phyloP scores from a whole-genome alignment of 805 yeast genomes.

The Zygosaccharomyces bailii region DNA sequence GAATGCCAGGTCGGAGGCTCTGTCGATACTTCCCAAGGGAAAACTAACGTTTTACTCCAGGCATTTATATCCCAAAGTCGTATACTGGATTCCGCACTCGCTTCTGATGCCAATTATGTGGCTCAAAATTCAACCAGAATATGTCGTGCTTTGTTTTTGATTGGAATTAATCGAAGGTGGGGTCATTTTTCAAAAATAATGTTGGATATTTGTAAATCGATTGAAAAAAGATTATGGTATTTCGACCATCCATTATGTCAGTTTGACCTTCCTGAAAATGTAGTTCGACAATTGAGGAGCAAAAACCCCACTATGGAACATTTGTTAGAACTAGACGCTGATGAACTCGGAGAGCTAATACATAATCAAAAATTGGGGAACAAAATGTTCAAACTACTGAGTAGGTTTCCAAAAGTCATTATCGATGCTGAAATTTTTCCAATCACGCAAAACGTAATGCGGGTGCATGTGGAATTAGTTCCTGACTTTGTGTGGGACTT shows the following conservation, averaged over 20 bases:
- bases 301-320: slow-evolving; percentile 68
- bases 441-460: slow-evolving; percentile 78
- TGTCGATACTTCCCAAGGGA: slow-evolving; percentile 72
- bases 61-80: slow-evolving; percentile 75
- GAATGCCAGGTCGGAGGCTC: slow-evolving; percentile 84
- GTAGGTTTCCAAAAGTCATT: slow-evolving; percentile 71
- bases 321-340: slow-evolving; percentile 65
- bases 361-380: slow-evolving; percentile 77
- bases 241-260: slow-evolving; percentile 87
- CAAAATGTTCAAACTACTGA: slow-evolving; percentile 54
- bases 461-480: slow-evolving; percentile 65
- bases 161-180: slow-evolving; percentile 90
- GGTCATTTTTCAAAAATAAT: slow-evolving; percentile 72
- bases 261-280: slow-evolving; percentile 70
- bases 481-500: slow-evolving; percentile 88
- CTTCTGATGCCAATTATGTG: slow-evolving; percentile 85
- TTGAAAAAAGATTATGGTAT: slow-evolving; percentile 83
- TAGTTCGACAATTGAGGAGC: slow-evolving; percentile 56
- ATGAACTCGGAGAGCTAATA: slow-evolving; percentile 84
- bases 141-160: slow-evolving; percentile 81
- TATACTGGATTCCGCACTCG: slow-evolving; percentile 74
- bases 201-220: slow-evolving; percentile 78
- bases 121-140: slow-evolving; percentile 96
- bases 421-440: slow-evolving; percentile 84
- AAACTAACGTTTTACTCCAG: slow-evolving; percentile 83